Base-by-base conservation (phyloP, 1,284 basidiomycete species). In the Ceratobasidium sp. region DNA sequence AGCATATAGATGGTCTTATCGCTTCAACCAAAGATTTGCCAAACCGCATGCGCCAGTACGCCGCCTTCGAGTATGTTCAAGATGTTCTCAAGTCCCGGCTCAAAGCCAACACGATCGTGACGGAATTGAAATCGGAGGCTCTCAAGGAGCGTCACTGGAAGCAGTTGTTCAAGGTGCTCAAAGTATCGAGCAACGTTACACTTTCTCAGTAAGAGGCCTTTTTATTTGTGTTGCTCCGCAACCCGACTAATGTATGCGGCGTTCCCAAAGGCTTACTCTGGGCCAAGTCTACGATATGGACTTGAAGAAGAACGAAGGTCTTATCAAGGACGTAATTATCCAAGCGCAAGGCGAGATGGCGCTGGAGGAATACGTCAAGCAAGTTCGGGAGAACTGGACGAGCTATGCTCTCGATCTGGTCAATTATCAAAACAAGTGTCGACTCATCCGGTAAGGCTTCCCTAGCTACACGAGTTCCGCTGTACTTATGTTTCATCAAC, bases 261-360 rank as follows among this genome's bases (percentile, higher is more conserved):
- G 48, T 66, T 53, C 76, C 30, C 80, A 62, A 73, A 92, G 93
- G 69, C 93, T 99, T 90, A 98, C 95, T 0, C 85, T 99, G 44
- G 97, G 97, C 8, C 89, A 95, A 78, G 95, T 99, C 1, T 99
- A 99, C 81, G 97, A 99, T 78, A 84, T 99, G 80, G 96, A 98
- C 79, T 83, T 99, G 75, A 96, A 94, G 83, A 89, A 87, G 81
- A 98, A 99, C 79, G 96, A 99, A 81, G 81, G 81, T 5, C 78
- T 90, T 58, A 96, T 99, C 82, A 96, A 95, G 80, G 95, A 97
- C 77, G 92, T 98, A 72, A 95, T 99, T 75, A 84, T 94, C 25
- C 96, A 98, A 81, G 97, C 97, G n/a, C 95, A 97, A 78, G 97
- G 97, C 80, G 97, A 99, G 76, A 94, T 95, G 93, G 94, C 94